phyloP scores from a whole-genome alignment of 768 basidiomycete species.

The Auricularia cornea region DNA sequence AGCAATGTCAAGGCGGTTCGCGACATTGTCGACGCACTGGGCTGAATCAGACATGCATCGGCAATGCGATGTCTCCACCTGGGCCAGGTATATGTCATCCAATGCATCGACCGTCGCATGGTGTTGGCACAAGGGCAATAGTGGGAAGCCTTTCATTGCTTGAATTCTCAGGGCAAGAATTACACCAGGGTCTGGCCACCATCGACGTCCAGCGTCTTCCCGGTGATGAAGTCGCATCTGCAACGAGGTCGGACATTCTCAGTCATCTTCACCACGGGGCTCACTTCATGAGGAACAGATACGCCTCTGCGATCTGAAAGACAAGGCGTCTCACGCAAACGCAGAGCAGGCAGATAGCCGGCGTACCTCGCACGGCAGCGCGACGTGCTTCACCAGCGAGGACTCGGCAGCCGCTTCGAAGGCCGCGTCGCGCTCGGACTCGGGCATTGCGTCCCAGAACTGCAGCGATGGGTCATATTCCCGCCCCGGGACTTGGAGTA shows the following conservation, averaged over 20 bases:
- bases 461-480: not conserved
- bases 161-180: too few species aligned
- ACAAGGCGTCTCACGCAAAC: not conserved
- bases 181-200: constrained; percentile 5
- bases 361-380: constrained; percentile 2
- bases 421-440: not conserved
- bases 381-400: constrained; percentile 5
- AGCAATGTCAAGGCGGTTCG: constrained; percentile 32
- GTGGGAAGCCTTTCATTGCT: too few species aligned
- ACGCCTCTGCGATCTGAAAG: constrained; percentile 7
- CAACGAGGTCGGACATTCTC: not conserved
- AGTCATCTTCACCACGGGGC: not conserved
- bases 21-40: not conserved
- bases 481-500: not conserved
- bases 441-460: constrained; percentile 2
- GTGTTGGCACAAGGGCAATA: too few species aligned
- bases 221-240: constrained; percentile 5
- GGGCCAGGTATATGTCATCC: too few species aligned
- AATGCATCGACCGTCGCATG: too few species aligned
- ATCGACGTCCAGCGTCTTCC: constrained; percentile 6
- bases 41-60: too few species aligned
- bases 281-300: constrained; percentile 9
- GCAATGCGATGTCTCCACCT: too few species aligned
- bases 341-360: not conserved
- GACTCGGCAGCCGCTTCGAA: not conserved